These are phyloP conservation scores for Warburgia ugandensis DNA, from an alignment of 164 flowering plant genomes.

Conservation along the genomic window DNA sequence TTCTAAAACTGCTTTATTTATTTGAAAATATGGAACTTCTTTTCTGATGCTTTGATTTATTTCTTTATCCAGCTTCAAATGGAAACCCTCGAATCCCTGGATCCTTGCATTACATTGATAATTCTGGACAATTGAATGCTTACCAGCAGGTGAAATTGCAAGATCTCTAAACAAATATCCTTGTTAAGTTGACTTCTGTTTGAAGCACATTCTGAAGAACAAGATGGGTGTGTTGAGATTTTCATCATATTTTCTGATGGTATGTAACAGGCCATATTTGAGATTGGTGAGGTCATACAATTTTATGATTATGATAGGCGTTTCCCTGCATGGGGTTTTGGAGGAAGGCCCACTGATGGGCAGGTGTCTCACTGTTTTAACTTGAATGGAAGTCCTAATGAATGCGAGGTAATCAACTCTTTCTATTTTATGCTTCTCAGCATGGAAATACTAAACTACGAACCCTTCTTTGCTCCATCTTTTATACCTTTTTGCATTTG, in stretches of 20 bases:
- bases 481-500: too few relatives aligned
- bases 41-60: neutral
- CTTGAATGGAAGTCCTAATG: constrained; percentile 46
- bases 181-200: neutral
- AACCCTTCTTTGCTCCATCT: too few relatives aligned
- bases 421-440: too few relatives aligned
- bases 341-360: constrained; percentile 51
- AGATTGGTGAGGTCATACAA: constrained; percentile 72
- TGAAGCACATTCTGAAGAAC: neutral
- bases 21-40: neutral
- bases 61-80: constrained; percentile 60
- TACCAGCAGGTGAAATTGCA: constrained; percentile 65
- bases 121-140: constrained; percentile 66
- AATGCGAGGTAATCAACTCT: constrained; percentile 48
- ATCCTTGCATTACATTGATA: constrained; percentile 87
- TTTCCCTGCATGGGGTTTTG: constrained; percentile 96
- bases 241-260: neutral
- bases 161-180: too few relatives aligned
- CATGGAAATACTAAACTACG: too few relatives aligned
- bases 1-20: constrained; percentile 1
- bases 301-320: constrained; percentile 79
- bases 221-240: neutral
- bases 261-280: constrained; percentile 62
- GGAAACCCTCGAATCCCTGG: constrained; percentile 61
- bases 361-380: constrained; percentile 79